These are phyloP conservation scores for Crucibulum laeve DNA, from an alignment of 768 basidiomycete genomes.

Conservation along the genomic window DNA sequence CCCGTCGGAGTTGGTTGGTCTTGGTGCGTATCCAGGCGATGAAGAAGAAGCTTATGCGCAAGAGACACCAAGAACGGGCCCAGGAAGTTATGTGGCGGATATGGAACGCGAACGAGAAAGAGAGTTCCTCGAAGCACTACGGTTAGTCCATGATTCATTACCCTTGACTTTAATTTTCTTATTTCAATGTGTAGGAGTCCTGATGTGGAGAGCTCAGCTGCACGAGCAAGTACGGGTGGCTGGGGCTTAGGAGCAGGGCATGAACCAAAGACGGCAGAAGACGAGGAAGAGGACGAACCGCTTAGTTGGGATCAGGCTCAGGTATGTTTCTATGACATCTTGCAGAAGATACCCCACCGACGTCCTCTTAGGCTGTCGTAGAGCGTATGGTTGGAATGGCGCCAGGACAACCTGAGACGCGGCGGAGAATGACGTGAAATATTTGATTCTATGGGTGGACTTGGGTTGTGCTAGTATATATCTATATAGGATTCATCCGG, in stretches of 20 bases:
- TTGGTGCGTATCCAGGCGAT: constrained; percentile 17
- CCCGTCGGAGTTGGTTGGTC: constrained; percentile 25
- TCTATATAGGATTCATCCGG: constrained; percentile 5
- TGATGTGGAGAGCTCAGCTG: constrained; percentile 33
- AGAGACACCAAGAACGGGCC: constrained; percentile 47
- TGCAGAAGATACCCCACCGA: background rate
- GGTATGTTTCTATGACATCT: constrained; percentile 25
- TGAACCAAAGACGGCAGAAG: constrained; percentile 43
- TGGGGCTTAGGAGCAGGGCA: constrained; percentile 70
- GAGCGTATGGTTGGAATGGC: constrained; percentile 59
- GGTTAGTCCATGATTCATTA: constrained; percentile 23
- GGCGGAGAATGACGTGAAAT: constrained; percentile 21
- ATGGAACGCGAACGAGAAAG: constrained; percentile 45
- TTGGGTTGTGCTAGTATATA: constrained; percentile 10
- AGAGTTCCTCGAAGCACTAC: constrained; percentile 51
- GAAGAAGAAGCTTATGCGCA: constrained; percentile 43
- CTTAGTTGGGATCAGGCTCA: constrained; percentile 72
- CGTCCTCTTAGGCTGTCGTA: constrained; percentile 37
- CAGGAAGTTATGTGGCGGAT: constrained; percentile 29
- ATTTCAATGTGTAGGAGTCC: constrained; percentile 39
- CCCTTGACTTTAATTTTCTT: background rate
- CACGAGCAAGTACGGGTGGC: constrained; percentile 56
- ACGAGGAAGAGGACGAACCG: constrained; percentile 61
- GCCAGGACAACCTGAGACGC: constrained; percentile 21
- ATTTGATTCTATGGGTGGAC: constrained; percentile 1